Evolutionary conservation across 2,329 filamentous ascomycete genomes (phyloP), one percentile per base, ranked within the genome.

Genomic region (Neofusicoccum parvum): DNA sequence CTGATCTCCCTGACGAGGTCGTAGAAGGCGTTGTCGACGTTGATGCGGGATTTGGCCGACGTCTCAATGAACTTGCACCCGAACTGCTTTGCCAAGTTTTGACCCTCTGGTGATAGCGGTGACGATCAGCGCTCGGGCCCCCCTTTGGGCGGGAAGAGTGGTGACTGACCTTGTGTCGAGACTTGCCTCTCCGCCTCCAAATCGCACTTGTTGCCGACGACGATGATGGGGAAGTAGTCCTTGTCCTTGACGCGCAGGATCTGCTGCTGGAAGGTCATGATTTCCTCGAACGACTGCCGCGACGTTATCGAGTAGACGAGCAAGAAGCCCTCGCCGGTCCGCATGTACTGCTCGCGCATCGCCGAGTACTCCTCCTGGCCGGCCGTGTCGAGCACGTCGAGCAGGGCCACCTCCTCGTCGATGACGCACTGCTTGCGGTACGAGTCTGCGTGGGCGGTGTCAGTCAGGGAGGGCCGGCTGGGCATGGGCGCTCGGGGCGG

Each of bases 381-480:
- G 69, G 95, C 95, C 64, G 95, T 99, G 81, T 99, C 95, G 78
- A 98, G 90, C 69, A 99, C 95, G 80, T 99, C 95, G 80, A 99
- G 90, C 67, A 99, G 87, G 60, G 95, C 95, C 71, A 97, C 93
- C 82, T 99, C 95, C 73, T 98, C 95, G 78, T 99, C 95, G 79
- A 99, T 96, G 73, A 97, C 90, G 80, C 95, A 98, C 86, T 98
- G 95, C 90, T 99, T 99, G 84, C 95, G 93, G 86, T 99, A 99
- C 69, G 95, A 98, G 79, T 99, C 95, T 99, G 79, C 59, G 62
- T 20, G 14, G 67, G 62, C 46, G 39, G 41, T 46, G 59, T 63
- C 65, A 66, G 67, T 59, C 12, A 46, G 37, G 39, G 62, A 49
- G 23, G 54, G 20, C 41, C 20, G 41, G 27, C 34, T 11, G 48